Percentiles rank a stretch among this genome's conserved stretches.
Conservation (phyloP, 805 yeast genomes). For the Lipomyces kockii region DNA sequence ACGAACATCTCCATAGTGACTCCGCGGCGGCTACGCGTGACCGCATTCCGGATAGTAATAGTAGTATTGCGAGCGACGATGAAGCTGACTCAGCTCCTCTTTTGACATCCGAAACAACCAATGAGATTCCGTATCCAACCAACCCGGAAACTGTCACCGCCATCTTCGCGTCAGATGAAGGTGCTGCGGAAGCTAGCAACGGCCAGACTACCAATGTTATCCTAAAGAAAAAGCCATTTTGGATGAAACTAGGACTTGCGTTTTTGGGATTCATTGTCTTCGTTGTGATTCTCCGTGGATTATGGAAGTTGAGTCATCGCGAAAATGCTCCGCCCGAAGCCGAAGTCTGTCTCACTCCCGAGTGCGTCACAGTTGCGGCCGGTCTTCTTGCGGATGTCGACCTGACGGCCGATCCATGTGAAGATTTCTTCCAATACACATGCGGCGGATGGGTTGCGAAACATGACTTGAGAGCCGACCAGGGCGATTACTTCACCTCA, state of each 20-base stretch:
- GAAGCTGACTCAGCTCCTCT: conserved; percentile 34
- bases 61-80: conserved; percentile 34
- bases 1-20: not conserved
- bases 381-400: conserved; percentile 33
- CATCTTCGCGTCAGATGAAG: conserved; percentile 30
- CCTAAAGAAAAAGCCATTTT: conserved; percentile 14
- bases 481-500: conserved; percentile 32
- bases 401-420: conserved; percentile 31
- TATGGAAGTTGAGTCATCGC: conserved; percentile 29
- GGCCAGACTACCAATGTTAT: conserved; percentile 4
- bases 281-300: conserved; percentile 24
- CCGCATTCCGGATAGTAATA: conserved; percentile 26
- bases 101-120: conserved; percentile 26
- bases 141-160: conserved; percentile 31
- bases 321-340: not conserved
- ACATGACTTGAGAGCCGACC: conserved; percentile 34
- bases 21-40: conserved; percentile 16
- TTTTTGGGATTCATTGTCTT: conserved; percentile 19
- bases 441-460: conserved; percentile 36
- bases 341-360: conserved; percentile 32
- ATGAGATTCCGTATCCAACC: conserved; percentile 30
- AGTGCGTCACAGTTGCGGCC: conserved; percentile 32
- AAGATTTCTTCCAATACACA: conserved; percentile 33
- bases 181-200: conserved; percentile 26
- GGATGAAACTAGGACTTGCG: conserved; percentile 22